phyloP scores from a whole-genome alignment of 176 grass and related monocot genomes.

The Alopecurus myosuroides region DNA sequence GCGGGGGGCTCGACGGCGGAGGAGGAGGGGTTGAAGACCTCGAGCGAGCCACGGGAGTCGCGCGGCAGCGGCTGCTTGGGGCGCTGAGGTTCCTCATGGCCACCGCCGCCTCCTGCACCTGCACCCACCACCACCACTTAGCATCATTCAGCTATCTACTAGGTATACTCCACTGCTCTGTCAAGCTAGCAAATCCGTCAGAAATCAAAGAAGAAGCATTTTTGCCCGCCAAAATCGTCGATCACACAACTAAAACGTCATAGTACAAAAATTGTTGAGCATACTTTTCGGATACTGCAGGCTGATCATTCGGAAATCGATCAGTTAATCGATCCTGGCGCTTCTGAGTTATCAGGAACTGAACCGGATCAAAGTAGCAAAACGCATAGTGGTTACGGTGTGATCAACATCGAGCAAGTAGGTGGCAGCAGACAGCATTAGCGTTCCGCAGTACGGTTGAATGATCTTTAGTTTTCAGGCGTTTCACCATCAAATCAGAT shows the following conservation, averaged over 20 bases:
- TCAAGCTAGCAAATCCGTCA: not conserved
- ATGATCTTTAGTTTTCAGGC: not conserved
- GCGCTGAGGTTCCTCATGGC: not conserved
- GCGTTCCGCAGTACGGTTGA: not conserved
- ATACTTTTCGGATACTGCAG: not conserved
- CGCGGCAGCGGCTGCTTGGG: slow-evolving; percentile 36
- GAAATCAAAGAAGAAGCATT: slow-evolving; percentile 4
- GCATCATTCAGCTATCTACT: not conserved
- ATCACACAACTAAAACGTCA: not conserved
- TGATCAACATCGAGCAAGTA: not conserved
- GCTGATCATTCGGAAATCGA: not conserved
- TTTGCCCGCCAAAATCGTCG: not conserved
- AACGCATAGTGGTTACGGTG: not conserved
- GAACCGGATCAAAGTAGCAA: not conserved
- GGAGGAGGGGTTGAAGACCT: slow-evolving; percentile 69
- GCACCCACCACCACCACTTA: not conserved
- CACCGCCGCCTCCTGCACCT: not conserved
- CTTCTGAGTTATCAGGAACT: not conserved
- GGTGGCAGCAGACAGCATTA: not conserved
- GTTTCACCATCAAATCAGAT: not conserved
- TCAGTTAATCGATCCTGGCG: not conserved
- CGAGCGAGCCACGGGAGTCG: slow-evolving; percentile 84
- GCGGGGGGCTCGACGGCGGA: not conserved
- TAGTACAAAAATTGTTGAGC: not conserved
- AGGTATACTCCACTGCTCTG: not conserved